Conservation (phyloP, 495 filamentous ascomycete species). For the Neurospora sp. region DNA sequence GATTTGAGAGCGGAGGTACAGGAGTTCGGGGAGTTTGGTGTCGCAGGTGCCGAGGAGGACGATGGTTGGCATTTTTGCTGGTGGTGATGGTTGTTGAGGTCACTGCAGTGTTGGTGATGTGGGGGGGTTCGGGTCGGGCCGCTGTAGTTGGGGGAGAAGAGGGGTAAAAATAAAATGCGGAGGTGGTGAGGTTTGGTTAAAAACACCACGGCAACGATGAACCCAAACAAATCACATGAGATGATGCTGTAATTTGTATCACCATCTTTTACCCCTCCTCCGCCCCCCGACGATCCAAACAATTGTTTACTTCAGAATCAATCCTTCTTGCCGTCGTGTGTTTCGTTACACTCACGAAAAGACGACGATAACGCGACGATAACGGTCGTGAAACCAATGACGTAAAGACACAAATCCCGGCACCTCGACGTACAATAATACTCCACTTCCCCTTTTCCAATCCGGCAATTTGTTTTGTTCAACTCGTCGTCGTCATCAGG, state of each 20-base stretch:
- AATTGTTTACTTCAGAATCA: background rate
- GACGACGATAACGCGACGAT: background rate
- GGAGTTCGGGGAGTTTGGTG: slow-evolving; percentile 52
- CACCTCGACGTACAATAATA: background rate
- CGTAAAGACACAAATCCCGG: background rate
- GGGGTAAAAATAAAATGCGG: background rate
- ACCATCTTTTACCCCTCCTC: background rate
- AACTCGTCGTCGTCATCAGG: background rate
- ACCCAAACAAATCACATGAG: background rate
- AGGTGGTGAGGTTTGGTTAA: background rate
- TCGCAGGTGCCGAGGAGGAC: slow-evolving; percentile 57
- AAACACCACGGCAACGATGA: background rate
- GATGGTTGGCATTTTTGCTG: slow-evolving; percentile 31
- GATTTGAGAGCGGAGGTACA: slow-evolving; percentile 45
- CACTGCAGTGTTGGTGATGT: background rate
- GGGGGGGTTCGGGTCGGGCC: background rate
- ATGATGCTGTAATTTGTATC: background rate
- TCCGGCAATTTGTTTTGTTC: background rate
- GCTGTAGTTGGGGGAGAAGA: background rate
- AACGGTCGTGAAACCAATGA: background rate
- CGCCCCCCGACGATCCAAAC: background rate
- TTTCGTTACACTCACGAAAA: background rate
- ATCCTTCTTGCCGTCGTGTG: background rate
- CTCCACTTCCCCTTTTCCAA: background rate
- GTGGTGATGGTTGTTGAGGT: background rate